Base-by-base conservation (phyloP, 1,284 basidiomycete genomes). In the Sporisorium iseilematis-ciliati region DNA sequence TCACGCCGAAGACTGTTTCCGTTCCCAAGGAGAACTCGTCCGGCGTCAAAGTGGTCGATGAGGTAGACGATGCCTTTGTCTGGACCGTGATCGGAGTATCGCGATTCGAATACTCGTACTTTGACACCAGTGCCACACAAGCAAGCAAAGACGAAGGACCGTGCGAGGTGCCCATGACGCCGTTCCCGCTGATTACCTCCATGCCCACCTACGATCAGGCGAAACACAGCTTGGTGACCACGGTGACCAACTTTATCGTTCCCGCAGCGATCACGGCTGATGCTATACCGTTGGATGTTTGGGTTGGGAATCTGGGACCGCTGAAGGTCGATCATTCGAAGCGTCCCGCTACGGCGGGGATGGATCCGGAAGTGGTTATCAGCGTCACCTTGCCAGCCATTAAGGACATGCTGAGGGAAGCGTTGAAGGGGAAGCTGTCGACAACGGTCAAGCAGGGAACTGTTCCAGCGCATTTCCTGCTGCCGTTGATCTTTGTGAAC, bases 71-170 rank as follows among this genome's bases (percentile, higher is more conserved):
- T 83, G 94, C 93, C 87, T 88, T 95, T 65, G 94, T 93, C 82
- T 97, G 95, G 95, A 94, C 93, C 10, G 94, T 97, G 75, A 93
- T 95, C 69, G 93, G 95, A 53, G 95, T 97, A 58, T 93, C 92
- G 58, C 93, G 93, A 86, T 94, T 94, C 86, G 92, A 94, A 84
- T 94, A 94, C 84, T 93, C 93, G n/a, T 95, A 94, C 85, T 94
- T 95, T 83, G 93, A 95, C 82, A 92, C 92, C 7, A 91, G 92
- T 84, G 91, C 91, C 20, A 90, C 92, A 79, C 92, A 91, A 83
- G 91, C 89, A 77, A 89, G 86, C 65, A 90, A 92, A 79, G 92
- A 92, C 55, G 90, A 91, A 67, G 87, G 90, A 78, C 91, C 63
- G 3, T 57, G 48, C 49, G 65, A 69, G 41, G 65, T 78, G 14